Conservation (phyloP, 148 eudicot genomes). For the Pharnaceum exiguum region DNA sequence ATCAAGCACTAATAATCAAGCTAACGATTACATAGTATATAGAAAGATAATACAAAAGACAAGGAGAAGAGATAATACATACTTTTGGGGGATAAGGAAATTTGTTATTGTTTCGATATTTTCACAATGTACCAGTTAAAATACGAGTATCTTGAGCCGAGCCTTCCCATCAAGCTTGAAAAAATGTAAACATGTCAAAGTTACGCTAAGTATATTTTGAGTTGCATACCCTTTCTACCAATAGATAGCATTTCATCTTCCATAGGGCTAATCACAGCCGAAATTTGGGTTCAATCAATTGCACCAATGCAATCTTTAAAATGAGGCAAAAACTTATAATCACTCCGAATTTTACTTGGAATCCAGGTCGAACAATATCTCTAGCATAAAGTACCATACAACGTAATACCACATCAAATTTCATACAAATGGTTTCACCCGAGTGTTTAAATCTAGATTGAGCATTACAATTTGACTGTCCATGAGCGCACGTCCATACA, state of each 20-base stretch:
- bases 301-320: no score
- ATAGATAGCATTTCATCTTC: background rate
- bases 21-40: no score
- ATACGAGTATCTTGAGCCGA: background rate
- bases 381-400: no score
- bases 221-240: background rate
- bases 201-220: background rate
- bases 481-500: no score
- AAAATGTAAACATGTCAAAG: background rate
- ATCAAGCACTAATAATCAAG: no score
- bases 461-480: no score
- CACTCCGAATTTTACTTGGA: background rate
- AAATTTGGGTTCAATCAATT: constrained; percentile 1
- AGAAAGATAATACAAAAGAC: no score
- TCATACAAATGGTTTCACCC: no score
- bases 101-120: background rate
- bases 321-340: background rate
- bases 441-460: no score
- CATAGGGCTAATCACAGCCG: background rate
- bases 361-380: no score
- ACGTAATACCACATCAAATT: no score
- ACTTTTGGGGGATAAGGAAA: background rate
- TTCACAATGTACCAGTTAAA: background rate
- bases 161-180: background rate
- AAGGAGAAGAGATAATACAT: background rate